Evolutionary conservation across 208 protist genomes (phyloP).

Genomic region (Strigomonas culicis): DNA sequence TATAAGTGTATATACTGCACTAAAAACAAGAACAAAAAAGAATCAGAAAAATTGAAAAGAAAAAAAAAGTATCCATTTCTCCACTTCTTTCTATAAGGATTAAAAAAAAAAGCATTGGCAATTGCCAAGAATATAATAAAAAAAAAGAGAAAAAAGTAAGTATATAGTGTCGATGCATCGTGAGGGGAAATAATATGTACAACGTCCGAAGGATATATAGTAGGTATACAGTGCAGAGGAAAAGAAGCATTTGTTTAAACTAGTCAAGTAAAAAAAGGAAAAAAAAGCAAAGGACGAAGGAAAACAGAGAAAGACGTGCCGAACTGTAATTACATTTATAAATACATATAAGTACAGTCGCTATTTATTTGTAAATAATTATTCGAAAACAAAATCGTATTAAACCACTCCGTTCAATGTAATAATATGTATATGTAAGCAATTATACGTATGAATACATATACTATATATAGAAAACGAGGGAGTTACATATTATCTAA

Average conservation of each 20-base stretch:
- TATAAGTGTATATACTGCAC: background rate
- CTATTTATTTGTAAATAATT: background rate
- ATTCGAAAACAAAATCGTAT: background rate
- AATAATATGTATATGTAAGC: too few species aligned
- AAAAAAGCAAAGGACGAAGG: constrained; percentile 7
- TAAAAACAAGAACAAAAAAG: constrained; percentile 10
- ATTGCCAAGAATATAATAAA: background rate
- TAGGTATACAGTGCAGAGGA: too few species aligned
- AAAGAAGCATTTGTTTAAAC: too few species aligned
- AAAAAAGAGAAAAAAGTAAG: constrained; percentile 11
- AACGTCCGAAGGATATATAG: too few species aligned
- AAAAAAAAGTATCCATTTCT: background rate
- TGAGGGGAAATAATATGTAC: too few species aligned
- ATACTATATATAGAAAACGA: too few species aligned
- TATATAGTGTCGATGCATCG: too few species aligned
- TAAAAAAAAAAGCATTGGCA: constrained; percentile 1
- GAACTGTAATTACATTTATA: background rate
- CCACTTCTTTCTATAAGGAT: background rate
- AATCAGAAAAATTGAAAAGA: constrained; percentile 5
- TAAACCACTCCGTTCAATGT: too few species aligned
- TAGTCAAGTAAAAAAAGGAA: too few species aligned
- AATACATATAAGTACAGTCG: background rate
- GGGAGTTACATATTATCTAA: background rate
- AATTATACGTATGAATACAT: too few species aligned
- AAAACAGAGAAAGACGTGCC: background rate